A percentile compares a stretch with the other conserved stretches of the same genome.
phyloP scores from a whole-genome alignment of 2,329 filamentous ascomycete genomes.

The Orbilia brochopaga region DNA sequence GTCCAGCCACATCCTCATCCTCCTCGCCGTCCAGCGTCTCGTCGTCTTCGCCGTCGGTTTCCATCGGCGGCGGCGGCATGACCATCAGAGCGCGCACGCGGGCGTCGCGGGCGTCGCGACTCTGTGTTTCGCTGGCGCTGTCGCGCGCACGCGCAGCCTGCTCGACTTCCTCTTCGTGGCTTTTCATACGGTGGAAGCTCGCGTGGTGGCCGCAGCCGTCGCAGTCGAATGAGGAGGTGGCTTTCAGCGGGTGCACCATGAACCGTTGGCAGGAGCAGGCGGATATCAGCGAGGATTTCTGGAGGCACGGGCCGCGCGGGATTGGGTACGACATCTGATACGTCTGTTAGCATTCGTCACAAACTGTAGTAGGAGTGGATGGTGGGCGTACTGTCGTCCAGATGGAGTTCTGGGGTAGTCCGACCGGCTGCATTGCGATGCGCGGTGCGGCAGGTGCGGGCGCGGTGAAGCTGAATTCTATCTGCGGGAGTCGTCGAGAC shows the following conservation, averaged over 20 bases:
- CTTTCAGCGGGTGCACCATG: slow-evolving; percentile 66
- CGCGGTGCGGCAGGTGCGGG: neutral
- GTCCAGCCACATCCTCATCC: slow-evolving; percentile 11
- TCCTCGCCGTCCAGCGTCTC: slow-evolving; percentile 40
- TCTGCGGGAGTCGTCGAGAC: neutral
- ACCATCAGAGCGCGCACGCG: too few species aligned
- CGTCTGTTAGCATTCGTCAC: neutral
- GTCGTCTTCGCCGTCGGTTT: slow-evolving; percentile 25
- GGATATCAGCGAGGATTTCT: slow-evolving; percentile 61
- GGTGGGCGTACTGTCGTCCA: slow-evolving; percentile 32
- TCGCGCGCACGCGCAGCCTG: slow-evolving; percentile 53
- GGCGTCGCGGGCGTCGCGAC: too few species aligned
- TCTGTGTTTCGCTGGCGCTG: slow-evolving; percentile 61
- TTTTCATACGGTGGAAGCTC: slow-evolving; percentile 64
- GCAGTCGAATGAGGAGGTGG: slow-evolving; percentile 64
- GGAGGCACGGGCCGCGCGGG: slow-evolving; percentile 63
- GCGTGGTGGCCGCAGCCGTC: slow-evolving; percentile 66
- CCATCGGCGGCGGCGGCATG: slow-evolving; percentile 10
- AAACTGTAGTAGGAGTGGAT: neutral
- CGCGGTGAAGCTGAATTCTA: neutral
- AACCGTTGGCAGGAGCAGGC: slow-evolving; percentile 64
- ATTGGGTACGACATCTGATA: slow-evolving; percentile 54
- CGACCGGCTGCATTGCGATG: slow-evolving; percentile 22
- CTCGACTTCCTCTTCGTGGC: slow-evolving; percentile 55
- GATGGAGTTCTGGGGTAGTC: slow-evolving; percentile 43